Evolutionary conservation across 441 rosid species (phyloP).

Genomic region (Sinapis alba): DNA sequence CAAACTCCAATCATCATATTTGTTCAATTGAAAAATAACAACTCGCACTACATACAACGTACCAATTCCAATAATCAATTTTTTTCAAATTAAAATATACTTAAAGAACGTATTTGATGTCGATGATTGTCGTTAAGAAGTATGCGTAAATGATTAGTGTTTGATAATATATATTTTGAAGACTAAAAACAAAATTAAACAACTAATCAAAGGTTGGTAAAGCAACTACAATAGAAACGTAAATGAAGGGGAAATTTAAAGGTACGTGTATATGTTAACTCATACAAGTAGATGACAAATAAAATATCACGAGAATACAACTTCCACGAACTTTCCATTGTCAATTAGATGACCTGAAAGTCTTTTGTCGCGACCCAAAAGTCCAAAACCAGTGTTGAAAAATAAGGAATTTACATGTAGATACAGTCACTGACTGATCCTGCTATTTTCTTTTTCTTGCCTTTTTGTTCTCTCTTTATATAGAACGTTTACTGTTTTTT

Average conservation of each 20-base stretch:
- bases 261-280: neutral
- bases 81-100: neutral
- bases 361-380: conserved; percentile 11
- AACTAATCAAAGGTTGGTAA: conserved; percentile 6
- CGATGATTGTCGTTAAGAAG: neutral
- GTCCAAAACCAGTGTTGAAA: conserved; percentile 30
- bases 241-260: neutral
- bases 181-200: neutral
- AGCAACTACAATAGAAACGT: neutral
- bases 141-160: neutral
- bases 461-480: neutral
- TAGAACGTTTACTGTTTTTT: conserved; percentile 5
- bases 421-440: neutral
- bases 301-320: neutral
- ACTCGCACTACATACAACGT: conserved; percentile 23
- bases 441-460: conserved; percentile 18
- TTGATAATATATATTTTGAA: neutral
- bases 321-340: conserved; percentile 38
- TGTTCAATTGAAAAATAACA: neutral
- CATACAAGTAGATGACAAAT: conserved; percentile 27
- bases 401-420: neutral
- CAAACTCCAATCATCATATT: conserved; percentile 20
- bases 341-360: conserved; percentile 22
- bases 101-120: neutral
- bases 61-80: conserved; percentile 19